Percentiles rank a stretch among this genome's conserved stretches.
Evolutionary conservation across 1,284 basidiomycete genomes (phyloP).

Genomic region (Ganoderma sinense): DNA sequence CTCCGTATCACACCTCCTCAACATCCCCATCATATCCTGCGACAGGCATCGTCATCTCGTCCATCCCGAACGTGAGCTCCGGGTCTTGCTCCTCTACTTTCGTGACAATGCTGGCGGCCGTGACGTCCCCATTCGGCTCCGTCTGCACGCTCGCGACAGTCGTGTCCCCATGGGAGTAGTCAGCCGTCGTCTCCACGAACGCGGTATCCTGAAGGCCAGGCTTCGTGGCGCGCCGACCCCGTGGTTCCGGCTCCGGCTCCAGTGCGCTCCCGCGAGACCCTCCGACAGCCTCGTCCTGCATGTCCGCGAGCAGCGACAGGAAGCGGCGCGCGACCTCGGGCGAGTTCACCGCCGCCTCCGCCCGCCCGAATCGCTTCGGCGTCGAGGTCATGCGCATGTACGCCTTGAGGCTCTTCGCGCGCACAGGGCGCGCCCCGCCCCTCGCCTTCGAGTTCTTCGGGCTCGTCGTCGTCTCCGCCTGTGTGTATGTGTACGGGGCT

Average conservation of each 20-base stretch:
- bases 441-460: background rate
- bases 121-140: background rate
- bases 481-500: background rate
- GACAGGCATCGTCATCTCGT: slow-evolving; percentile 34
- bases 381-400: slow-evolving; percentile 35
- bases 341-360: slow-evolving; percentile 22
- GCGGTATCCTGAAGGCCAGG: background rate
- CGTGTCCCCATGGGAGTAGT: background rate
- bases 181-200: slow-evolving; percentile 4
- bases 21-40: background rate
- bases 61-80: slow-evolving; percentile 33
- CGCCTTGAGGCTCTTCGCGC: slow-evolving; percentile 34
- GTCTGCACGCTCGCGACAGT: background rate
- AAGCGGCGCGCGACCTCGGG: slow-evolving; percentile 18
- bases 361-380: slow-evolving; percentile 32
- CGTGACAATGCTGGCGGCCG: slow-evolving; percentile 2
- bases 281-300: background rate
- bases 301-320: slow-evolving; percentile 19
- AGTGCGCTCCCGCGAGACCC: background rate
- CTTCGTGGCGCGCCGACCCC: background rate
- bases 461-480: background rate
- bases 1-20: background rate
- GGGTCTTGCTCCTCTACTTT: slow-evolving; percentile 24
- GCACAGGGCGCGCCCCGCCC: slow-evolving; percentile 18
- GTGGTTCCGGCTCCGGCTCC: background rate